Base-by-base conservation (phyloP, 108 stramenopile species). In the Stephanodiscus triporus region DNA sequence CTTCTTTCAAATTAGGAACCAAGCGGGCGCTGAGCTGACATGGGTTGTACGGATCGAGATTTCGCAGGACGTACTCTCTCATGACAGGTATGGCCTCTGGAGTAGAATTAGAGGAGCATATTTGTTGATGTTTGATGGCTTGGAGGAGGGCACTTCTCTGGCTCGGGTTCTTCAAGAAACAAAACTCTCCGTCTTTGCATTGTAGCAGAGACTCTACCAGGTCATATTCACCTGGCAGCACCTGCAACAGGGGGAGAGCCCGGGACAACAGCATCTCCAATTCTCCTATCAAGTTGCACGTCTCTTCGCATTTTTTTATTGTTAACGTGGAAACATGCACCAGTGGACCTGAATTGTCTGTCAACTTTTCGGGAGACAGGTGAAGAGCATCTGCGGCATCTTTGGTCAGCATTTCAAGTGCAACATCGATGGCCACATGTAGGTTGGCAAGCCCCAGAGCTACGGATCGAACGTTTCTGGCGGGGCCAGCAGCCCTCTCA, bases 61-160 rank as follows among this genome's bases (percentile, higher is more conserved):
- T 95, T 2, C 90, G 81, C 19, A 95, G 64, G 4, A 92, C 76
- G 73, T 95, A 95, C 64, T 92, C 91, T n/a, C 91, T 82, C 61
- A 89, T 73, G 17, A 76, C 57, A 27, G 93, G 89, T 38, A 26
- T 36, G 2, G 70, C 54, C 19, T 80, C 62, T 10, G 86, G 84
- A 24, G 63, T n/a, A 24, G 50, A 62, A 29, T 73, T 55, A 9
- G 51, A 26, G 32, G 54, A 49, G 34, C 34, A 48, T 47, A 58
- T 43, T 76, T 84, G 82, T 37, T 86, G 81, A 34, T 71, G 72
- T 37, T 80, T 73, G n/a, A 93, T 88, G 38, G 70, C 82, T 42
- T 80, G 71, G 51, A 93, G 76, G 60, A 89, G 70, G 9, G 72
- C 81, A 56, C 26, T 72, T 38, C 90, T 70, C 34, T 86, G 83